A percentile compares a stretch with the other conserved stretches of the same genome.
phyloP scores from a whole-genome alignment of 441 rosid genomes.

The Capsella rubella region DNA sequence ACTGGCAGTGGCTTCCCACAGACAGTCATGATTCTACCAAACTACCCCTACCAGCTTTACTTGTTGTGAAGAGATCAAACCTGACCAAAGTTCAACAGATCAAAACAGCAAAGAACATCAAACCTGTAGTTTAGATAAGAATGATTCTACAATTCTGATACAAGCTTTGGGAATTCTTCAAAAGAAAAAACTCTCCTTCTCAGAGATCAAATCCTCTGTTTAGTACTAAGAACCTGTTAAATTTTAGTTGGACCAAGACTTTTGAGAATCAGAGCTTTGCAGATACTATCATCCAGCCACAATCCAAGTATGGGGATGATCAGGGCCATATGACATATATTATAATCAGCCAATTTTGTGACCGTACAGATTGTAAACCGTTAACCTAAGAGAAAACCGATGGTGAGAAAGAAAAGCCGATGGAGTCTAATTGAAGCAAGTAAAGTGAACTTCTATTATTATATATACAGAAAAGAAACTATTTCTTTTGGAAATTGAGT shows the following conservation, averaged over 20 bases:
- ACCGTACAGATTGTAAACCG: too few relatives aligned
- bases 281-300: background rate
- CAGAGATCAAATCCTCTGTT: background rate
- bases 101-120: too few relatives aligned
- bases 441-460: too few relatives aligned
- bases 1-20: too few relatives aligned
- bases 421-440: too few relatives aligned
- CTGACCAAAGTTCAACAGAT: background rate
- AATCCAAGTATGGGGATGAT: background rate
- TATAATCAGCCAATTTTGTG: too few relatives aligned
- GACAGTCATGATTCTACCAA: background rate
- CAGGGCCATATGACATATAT: background rate
- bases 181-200: background rate
- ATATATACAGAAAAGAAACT: background rate
- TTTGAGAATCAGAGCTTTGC: slow-evolving; percentile 1
- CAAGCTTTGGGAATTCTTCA: background rate
- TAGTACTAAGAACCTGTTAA: background rate
- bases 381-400: too few relatives aligned
- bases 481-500: slow-evolving; percentile 68
- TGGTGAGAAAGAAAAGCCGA: too few relatives aligned
- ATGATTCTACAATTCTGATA: background rate
- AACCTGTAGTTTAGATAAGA: too few relatives aligned
- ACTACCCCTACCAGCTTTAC: background rate
- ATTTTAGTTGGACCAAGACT: background rate
- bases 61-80: background rate